phyloP scores from a whole-genome alignment of 2,329 filamentous ascomycete genomes.

The Botrytis porri region DNA sequence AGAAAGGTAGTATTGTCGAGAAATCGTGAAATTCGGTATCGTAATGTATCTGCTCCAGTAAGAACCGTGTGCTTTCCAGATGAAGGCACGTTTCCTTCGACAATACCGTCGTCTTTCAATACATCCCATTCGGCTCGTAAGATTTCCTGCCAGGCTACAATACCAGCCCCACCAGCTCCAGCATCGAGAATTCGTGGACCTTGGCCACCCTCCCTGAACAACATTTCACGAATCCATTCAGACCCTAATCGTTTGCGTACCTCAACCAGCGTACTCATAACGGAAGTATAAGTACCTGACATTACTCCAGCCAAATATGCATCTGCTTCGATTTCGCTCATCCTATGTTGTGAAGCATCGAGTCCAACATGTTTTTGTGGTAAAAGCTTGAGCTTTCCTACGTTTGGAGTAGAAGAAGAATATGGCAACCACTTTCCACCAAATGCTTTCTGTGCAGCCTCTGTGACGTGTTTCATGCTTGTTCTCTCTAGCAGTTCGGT shows the following conservation, averaged over 20 bases:
- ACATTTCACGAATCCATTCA: slow-evolving; percentile 64
- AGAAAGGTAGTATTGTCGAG: slow-evolving; percentile 89
- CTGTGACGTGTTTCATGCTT: slow-evolving; percentile 70
- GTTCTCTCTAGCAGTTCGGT: slow-evolving; percentile 63
- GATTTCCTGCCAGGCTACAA: slow-evolving; percentile 75
- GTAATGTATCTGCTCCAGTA: slow-evolving; percentile 70
- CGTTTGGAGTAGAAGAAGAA: slow-evolving; percentile 67
- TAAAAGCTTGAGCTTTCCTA: slow-evolving; percentile 48
- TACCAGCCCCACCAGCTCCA: slow-evolving; percentile 68
- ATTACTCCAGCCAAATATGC: slow-evolving; percentile 67
- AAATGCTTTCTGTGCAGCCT: slow-evolving; percentile 70
- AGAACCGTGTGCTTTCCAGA: slow-evolving; percentile 79
- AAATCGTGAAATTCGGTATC: slow-evolving; percentile 71
- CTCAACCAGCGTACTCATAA: slow-evolving; percentile 67
- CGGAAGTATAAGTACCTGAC: slow-evolving; percentile 67
- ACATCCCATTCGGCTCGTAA: slow-evolving; percentile 77
- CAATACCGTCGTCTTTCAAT: slow-evolving; percentile 52
- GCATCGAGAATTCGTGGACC: slow-evolving; percentile 69
- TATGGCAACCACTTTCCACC: slow-evolving; percentile 74
- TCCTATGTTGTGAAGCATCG: slow-evolving; percentile 59
- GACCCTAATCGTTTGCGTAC: slow-evolving; percentile 69
- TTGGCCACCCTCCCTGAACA: slow-evolving; percentile 53
- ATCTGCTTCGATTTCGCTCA: slow-evolving; percentile 75
- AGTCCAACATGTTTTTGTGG: slow-evolving; percentile 65
- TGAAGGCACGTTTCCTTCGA: slow-evolving; percentile 48